Base-by-base conservation (phyloP, 73 alveolate genomes). In the Tetrahymena borealis region DNA sequence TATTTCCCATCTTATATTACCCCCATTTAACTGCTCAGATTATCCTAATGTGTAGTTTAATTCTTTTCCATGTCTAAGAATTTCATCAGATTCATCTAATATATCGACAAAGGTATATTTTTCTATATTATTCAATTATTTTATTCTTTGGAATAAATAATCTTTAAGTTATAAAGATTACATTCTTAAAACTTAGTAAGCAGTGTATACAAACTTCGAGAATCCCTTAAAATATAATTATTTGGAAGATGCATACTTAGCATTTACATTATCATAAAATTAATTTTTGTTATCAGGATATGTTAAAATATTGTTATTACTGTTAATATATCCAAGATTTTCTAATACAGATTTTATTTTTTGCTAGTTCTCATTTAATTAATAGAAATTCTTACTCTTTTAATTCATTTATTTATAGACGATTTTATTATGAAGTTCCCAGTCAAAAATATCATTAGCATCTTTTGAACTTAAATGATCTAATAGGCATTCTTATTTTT, bases 21-120 rank as follows among this genome's bases (percentile, higher is more conserved):
- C 94, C 18, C 94, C 92, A 32, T 37, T 24, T 18, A 91, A 24
- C n/a, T 11, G 90, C 15, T 4, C 18, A 11, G 42, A 93, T 78
- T 7, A 39, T 41, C 94, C 94, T 33, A 91, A 33, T 10, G 94
- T 32, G 94, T 91, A 91, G 31, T 39, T 37, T 5, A 91, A 79
- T 41, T 91, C 94, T 11, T 40, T 38, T 78, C 78, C 78, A 33
- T 39, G 42, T 11, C 42, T 39, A 4, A 91, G 94, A 31, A 91
- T 32, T 16, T 39, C 92, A 78, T 91, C 94, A 32, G 94, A 39
- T 78, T 91, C 94, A 43, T 91, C 94, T 39, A 91, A 38, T 12
- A 90, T 90, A 90, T 90, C 93, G 4, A 41, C 78, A 41, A 15
- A 41, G 20, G 32, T 41, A 11, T 15, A 41, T 4, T 41, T 41